phyloP scores from a whole-genome alignment of 2,329 filamentous ascomycete genomes.

The Botrytis hyacinthi region DNA sequence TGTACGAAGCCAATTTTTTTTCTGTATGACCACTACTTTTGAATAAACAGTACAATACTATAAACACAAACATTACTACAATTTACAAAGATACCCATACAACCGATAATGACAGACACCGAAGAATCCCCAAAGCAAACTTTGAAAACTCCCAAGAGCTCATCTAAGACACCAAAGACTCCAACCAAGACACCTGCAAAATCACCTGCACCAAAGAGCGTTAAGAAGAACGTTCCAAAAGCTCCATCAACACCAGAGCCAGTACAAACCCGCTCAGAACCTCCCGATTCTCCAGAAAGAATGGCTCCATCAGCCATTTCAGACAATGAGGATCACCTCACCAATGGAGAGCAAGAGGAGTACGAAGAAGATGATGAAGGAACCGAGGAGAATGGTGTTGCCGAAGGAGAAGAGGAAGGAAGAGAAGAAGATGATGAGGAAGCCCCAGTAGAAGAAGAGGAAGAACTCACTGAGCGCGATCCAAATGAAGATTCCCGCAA shows the following conservation, averaged over 20 bases:
- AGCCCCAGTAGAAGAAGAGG: slow-evolving; percentile 38
- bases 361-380: slow-evolving; percentile 18
- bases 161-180: slow-evolving; percentile 10
- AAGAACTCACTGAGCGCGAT: slow-evolving; percentile 19
- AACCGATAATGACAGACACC: slow-evolving; percentile 20
- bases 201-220: slow-evolving; percentile 7
- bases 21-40: slow-evolving; percentile 9
- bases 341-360: slow-evolving; percentile 20
- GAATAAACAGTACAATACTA: background rate
- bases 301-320: slow-evolving; percentile 18
- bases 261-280: slow-evolving; percentile 19
- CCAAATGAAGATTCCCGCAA: slow-evolving; percentile 15
- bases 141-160: slow-evolving; percentile 1
- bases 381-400: slow-evolving; percentile 13
- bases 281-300: slow-evolving; percentile 17
- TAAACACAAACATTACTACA: background rate
- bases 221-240: slow-evolving; percentile 7
- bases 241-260: slow-evolving; percentile 19
- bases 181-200: slow-evolving; percentile 3
- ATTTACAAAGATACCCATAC: slow-evolving; percentile 1
- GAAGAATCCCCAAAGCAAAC: slow-evolving; percentile 13
- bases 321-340: slow-evolving; percentile 19
- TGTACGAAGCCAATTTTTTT: slow-evolving; percentile 5
- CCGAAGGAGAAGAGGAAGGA: slow-evolving; percentile 20
- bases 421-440: slow-evolving; percentile 38